Percentiles rank a stretch among this genome's conserved stretches.
Conservation (phyloP, 805 yeast species). For the Yamadazyma philogaea region DNA sequence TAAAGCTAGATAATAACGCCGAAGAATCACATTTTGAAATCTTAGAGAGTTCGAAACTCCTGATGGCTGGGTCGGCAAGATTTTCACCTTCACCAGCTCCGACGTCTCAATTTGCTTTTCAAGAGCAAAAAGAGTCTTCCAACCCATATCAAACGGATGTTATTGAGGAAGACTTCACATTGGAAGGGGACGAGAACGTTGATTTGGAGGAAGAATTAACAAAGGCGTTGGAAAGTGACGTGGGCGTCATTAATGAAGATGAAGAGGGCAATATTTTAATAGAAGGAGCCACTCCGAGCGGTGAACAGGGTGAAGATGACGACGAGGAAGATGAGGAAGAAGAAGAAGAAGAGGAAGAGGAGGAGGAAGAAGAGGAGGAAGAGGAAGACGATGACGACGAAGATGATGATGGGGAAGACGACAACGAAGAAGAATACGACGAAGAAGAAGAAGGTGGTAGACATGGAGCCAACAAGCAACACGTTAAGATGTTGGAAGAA, state of each 20-base stretch:
- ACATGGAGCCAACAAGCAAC: slow-evolving; percentile 49
- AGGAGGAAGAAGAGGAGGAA: slow-evolving; percentile 44
- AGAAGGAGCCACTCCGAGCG: slow-evolving; percentile 9
- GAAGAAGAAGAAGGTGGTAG: slow-evolving; percentile 51
- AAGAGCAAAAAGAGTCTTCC: neutral
- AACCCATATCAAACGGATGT: slow-evolving; percentile 29
- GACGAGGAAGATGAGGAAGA: slow-evolving; percentile 47
- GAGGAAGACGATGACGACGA: slow-evolving; percentile 54
- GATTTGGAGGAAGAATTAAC: slow-evolving; percentile 54
- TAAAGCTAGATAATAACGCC: slow-evolving; percentile 77
- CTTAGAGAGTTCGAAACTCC: slow-evolving; percentile 51
- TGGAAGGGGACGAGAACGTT: slow-evolving; percentile 18
- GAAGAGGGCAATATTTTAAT: slow-evolving; percentile 29
- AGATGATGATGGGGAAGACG: slow-evolving; percentile 54
- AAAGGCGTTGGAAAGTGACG: slow-evolving; percentile 47
- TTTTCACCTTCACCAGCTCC: slow-evolving; percentile 32
- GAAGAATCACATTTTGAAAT: slow-evolving; percentile 76
- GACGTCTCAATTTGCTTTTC: slow-evolving; percentile 8
- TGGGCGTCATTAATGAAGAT: slow-evolving; percentile 31
- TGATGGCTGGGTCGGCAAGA: slow-evolving; percentile 19
- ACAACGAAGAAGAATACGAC: slow-evolving; percentile 51
- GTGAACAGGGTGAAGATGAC: slow-evolving; percentile 41
- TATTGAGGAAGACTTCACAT: slow-evolving; percentile 27
- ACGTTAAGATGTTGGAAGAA: slow-evolving; percentile 68
- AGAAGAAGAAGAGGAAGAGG: slow-evolving; percentile 48